phyloP scores from a whole-genome alignment of 495 filamentous ascomycete genomes.

The Hyaloscypha finlandica region DNA sequence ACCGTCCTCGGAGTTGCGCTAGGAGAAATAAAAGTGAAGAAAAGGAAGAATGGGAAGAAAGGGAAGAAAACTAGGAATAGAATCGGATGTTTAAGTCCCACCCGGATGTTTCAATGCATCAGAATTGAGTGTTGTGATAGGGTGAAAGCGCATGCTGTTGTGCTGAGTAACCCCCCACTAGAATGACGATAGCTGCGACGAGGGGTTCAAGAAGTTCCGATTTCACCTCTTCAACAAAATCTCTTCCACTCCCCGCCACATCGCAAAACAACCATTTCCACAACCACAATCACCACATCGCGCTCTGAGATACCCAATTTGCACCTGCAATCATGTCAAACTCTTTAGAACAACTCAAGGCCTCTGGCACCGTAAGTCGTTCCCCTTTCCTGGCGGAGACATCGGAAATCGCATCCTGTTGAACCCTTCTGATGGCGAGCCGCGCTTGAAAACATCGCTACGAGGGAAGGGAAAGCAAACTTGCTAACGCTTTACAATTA shows the following conservation, averaged over 20 bases:
- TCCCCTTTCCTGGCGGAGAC: constrained; percentile 16
- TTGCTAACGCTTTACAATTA: constrained; percentile 26
- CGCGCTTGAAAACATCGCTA: constrained; percentile 3
- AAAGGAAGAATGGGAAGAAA: neutral
- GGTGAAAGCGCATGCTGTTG: neutral
- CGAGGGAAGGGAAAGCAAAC: neutral
- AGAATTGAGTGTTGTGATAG: neutral
- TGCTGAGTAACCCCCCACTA: constrained; percentile 19
- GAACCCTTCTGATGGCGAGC: constrained; percentile 14
- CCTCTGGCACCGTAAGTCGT: constrained; percentile 84
- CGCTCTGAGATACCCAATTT: constrained; percentile 17
- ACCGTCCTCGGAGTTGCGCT: neutral
- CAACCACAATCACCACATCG: constrained; percentile 10
- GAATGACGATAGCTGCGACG: constrained; percentile 18
- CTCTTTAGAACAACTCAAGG: constrained; percentile 96
- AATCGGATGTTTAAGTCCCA: neutral
- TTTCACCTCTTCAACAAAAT: constrained; percentile 25
- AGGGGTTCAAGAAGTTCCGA: constrained; percentile 7
- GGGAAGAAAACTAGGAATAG: neutral
- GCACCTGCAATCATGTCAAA: constrained; percentile 62
- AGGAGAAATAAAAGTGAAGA: neutral
- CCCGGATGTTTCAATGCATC: neutral
- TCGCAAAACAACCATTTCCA: neutral
- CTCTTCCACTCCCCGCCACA: constrained; percentile 20
- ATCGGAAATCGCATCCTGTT: constrained; percentile 11